Conservation (phyloP, 345 rosid genomes). For the Stellera chamaejasme region DNA sequence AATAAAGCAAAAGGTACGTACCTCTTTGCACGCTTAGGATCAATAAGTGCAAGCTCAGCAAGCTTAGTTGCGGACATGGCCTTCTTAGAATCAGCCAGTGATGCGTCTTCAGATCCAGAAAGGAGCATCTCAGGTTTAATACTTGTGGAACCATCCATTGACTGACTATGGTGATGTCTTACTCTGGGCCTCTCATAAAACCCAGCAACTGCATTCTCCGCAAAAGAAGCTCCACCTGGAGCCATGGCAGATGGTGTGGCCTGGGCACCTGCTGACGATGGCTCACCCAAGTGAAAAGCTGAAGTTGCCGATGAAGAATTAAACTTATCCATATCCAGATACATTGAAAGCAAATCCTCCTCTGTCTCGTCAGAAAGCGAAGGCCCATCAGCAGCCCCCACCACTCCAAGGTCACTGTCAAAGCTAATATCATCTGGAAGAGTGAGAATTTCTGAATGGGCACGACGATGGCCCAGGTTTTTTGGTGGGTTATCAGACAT, state of each 20-base stretch:
- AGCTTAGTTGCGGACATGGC: conserved; percentile 88
- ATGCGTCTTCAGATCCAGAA: conserved; percentile 52
- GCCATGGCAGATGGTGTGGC: conserved; percentile 14
- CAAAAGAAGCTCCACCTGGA: conserved; percentile 1
- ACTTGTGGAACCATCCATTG: conserved; percentile 81
- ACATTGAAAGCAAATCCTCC: conserved; percentile 74
- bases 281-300: conserved; percentile 51
- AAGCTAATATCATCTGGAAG: conserved; percentile 91
- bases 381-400: conserved; percentile 67
- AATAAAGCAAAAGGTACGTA: conserved; percentile 13
- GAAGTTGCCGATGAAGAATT: conserved; percentile 66
- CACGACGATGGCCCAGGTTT: conserved; percentile 89
- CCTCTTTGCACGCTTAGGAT: conserved; percentile 99
- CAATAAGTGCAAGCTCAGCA: conserved; percentile 93
- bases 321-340: conserved; percentile 88
- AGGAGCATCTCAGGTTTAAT: conserved; percentile 80
- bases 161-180: conserved; percentile 90
- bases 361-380: conserved; percentile 78
- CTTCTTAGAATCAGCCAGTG: conserved; percentile 60
- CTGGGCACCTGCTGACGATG: conserved; percentile 20
- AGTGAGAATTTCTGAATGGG: conserved; percentile 88
- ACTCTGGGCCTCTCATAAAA: conserved; percentile 67
- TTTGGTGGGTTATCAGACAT: conserved; percentile 82
- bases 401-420: conserved; percentile 80
- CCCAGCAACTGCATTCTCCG: conserved; percentile 28